Base-by-base conservation (phyloP, 2,329 filamentous ascomycete species). In the Fusarium haematococcum region DNA sequence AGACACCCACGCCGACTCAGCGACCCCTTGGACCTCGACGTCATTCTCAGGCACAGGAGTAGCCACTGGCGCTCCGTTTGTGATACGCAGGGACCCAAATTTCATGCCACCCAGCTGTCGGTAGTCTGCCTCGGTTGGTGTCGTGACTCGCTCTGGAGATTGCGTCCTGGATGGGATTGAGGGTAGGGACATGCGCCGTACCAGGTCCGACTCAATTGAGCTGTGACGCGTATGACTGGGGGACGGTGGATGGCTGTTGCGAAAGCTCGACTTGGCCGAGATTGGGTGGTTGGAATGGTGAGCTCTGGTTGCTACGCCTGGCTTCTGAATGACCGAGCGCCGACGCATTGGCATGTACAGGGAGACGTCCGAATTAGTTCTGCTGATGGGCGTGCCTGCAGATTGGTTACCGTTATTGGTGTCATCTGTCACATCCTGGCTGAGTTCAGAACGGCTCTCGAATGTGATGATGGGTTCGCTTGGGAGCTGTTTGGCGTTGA, bases 81-180 rank as follows among this genome's bases (percentile, higher is more conserved):
- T 91, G 65, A 92, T 91, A 39, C 89, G 87, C 59, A 92, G 77
- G 2, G 89, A 89, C 3, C 91, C 91, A 63, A 91, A 86, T 77
- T 90, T 91, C 78, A 91, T 92, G 13, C 86, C 88, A 4, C 91
- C 91, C 35, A 90, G 86, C 54, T 91, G 89, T 68, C 85, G 85
- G 75, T 91, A 92, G n/a, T 89, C 86, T 32, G 84, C 80, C 27
- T 91, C 90, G 45, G 83, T 87, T 0, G 90, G 83, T 10, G 83
- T 84, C 16, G 78, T 75, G 9, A 79, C 79, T 39, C 81, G 76
- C 25, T 80, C 78, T 35, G 68, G 60, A 30, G 68, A 63, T 18
- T 78, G 65, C 54, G 62, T 67, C 56, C 37, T 69, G 27, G 48
- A 65, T 59, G 61, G 76, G 65, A 68, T 70, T 52, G 69, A 67